Conservation (phyloP, 805 yeast species). For the Debaryomyces prosopidis region DNA sequence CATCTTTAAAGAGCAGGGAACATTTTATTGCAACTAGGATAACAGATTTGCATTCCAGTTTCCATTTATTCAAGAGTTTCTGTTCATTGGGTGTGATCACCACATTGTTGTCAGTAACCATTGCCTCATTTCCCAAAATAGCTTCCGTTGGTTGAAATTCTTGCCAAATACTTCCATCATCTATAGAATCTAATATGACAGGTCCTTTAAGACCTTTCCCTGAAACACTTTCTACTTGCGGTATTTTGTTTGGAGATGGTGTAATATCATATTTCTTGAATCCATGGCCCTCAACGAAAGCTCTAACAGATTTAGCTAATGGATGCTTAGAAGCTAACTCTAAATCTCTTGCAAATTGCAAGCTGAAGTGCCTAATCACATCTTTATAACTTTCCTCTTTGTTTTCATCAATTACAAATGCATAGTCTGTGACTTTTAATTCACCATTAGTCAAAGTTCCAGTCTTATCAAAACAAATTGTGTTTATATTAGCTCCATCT, state of each 20-base stretch:
- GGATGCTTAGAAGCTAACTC: constrained; percentile 72
- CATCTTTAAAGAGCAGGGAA: constrained; percentile 22
- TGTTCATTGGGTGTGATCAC: constrained; percentile 33
- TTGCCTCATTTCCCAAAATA: constrained; percentile 60
- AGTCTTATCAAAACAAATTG: constrained; percentile 76
- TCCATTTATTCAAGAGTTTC: constrained; percentile 51
- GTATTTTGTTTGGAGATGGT: constrained; percentile 37
- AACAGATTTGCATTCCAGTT: constrained; percentile 62
- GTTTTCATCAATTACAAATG: constrained; percentile 19
- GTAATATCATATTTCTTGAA: constrained; percentile 16
- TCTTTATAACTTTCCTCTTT: constrained; percentile 12
- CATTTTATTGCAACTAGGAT: constrained; percentile 52
- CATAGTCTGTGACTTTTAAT: constrained; percentile 53
- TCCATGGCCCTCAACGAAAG: constrained; percentile 32
- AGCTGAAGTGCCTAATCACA: constrained; percentile 20
- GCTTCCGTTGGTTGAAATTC: constrained; percentile 34
- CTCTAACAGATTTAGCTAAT: constrained; percentile 56
- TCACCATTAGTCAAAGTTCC: constrained; percentile 76
- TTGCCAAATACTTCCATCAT: constrained; percentile 28
- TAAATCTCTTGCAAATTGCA: constrained; percentile 56
- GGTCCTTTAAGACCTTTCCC: constrained; percentile 62
- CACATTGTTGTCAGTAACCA: constrained; percentile 51
- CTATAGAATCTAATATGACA: constrained; percentile 21
- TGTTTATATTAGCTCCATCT: constrained; percentile 64
- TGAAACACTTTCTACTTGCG: constrained; percentile 51